Conservation (phyloP, 2,329 filamentous ascomycete species). For the Hypoxylon sp. region DNA sequence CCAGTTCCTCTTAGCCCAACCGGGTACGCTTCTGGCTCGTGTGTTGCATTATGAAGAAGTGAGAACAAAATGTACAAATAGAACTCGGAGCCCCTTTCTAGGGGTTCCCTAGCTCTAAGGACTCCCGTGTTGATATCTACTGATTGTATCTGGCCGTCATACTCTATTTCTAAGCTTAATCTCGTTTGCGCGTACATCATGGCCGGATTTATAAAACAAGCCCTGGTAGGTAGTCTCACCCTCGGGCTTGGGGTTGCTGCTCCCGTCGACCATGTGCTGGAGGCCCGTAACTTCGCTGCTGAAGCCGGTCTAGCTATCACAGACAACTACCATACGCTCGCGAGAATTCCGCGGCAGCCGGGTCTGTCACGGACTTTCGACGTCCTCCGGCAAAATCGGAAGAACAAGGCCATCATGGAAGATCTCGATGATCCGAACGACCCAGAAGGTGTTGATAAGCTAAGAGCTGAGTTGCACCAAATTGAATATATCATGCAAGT, state of each 20-base stretch:
- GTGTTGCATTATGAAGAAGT: slow-evolving; percentile 3
- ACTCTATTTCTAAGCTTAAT: neutral
- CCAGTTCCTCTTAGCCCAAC: neutral
- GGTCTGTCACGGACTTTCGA: slow-evolving; percentile 28
- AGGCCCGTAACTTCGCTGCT: slow-evolving; percentile 38
- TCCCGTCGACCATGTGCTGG: slow-evolving; percentile 32
- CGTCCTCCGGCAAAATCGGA: slow-evolving; percentile 32
- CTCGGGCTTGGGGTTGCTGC: slow-evolving; percentile 30
- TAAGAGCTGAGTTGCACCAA: slow-evolving; percentile 45
- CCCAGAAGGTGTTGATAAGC: slow-evolving; percentile 46
- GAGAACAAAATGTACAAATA: slow-evolving; percentile 27
- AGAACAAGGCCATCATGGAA: slow-evolving; percentile 23
- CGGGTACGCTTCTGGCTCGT: slow-evolving; percentile 1
- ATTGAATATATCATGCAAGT: slow-evolving; percentile 54
- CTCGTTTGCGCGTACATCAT: slow-evolving; percentile 9
- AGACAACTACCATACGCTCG: slow-evolving; percentile 44
- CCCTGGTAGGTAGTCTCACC: slow-evolving; percentile 30
- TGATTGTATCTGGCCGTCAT: neutral
- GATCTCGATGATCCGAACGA: slow-evolving; percentile 29
- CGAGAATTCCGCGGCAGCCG: slow-evolving; percentile 32
- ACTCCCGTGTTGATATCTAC: neutral
- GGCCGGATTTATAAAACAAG: slow-evolving; percentile 28
- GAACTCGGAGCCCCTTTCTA: slow-evolving; percentile 1
- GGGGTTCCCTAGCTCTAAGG: neutral
- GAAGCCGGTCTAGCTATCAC: slow-evolving; percentile 45